These are phyloP conservation scores for Metschnikowia hibisci DNA, from an alignment of 805 yeast genomes.

Conservation along the genomic window DNA sequence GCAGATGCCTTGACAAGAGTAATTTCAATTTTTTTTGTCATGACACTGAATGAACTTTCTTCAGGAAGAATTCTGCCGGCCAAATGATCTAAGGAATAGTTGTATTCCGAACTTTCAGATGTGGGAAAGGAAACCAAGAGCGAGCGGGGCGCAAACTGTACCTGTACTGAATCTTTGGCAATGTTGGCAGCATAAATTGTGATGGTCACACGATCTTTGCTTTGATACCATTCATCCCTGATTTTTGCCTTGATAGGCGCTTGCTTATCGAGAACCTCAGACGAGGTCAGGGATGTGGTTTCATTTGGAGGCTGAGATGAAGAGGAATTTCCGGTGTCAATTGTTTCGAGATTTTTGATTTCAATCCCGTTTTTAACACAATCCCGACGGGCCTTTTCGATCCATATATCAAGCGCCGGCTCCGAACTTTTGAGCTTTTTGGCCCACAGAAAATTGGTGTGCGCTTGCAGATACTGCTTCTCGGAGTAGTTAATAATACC, in stretches of 20 bases:
- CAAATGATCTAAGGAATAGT: slow-evolving; percentile 53
- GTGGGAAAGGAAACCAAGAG: slow-evolving; percentile 47
- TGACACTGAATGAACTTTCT: slow-evolving; percentile 47
- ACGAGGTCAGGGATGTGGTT: slow-evolving; percentile 19
- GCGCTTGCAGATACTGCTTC: slow-evolving; percentile 41
- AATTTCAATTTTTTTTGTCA: slow-evolving; percentile 73
- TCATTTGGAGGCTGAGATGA: background rate
- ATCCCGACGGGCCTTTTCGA: slow-evolving; percentile 33
- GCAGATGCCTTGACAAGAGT: slow-evolving; percentile 45
- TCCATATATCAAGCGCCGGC: slow-evolving; percentile 47
- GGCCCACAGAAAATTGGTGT: slow-evolving; percentile 41
- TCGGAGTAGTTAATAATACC: slow-evolving; percentile 44
- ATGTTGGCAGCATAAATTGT: slow-evolving; percentile 70
- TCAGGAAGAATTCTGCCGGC: slow-evolving; percentile 47
- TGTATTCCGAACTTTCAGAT: slow-evolving; percentile 51
- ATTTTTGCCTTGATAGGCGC: slow-evolving; percentile 38
- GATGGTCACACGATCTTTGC: slow-evolving; percentile 50
- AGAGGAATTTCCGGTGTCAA: slow-evolving; percentile 3
- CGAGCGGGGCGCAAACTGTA: slow-evolving; percentile 35
- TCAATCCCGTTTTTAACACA: slow-evolving; percentile 18
- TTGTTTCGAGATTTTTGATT: background rate
- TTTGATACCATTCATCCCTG: slow-evolving; percentile 58
- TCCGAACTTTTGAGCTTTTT: slow-evolving; percentile 42
- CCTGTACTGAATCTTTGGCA: slow-evolving; percentile 43
- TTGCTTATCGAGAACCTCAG: slow-evolving; percentile 33